phyloP scores from a whole-genome alignment of 441 rosid species.

The Geranium incanum region DNA sequence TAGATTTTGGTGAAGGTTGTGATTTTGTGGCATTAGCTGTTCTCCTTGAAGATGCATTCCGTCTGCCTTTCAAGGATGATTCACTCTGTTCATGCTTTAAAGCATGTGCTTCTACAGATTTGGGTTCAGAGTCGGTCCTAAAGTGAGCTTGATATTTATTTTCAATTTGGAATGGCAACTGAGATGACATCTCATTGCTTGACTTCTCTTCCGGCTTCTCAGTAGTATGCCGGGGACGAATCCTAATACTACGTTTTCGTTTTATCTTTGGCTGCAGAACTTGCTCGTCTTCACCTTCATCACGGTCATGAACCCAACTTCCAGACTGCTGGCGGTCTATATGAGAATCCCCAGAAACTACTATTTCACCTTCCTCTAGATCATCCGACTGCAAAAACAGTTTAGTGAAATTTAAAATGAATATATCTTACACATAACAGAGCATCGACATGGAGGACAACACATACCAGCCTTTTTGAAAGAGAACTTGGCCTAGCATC shows the following conservation, averaged over 20 bases:
- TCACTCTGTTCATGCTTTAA: constrained; percentile 66
- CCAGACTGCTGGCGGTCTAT: constrained; percentile 85
- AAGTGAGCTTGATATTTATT: constrained; percentile 58
- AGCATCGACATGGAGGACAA: constrained; percentile 22
- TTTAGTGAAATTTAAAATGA: constrained; percentile 19
- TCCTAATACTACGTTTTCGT: constrained; percentile 86
- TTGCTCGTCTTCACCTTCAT: constrained; percentile 96
- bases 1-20: constrained; percentile 59
- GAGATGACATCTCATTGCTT: constrained; percentile 38
- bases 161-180: constrained; percentile 45
- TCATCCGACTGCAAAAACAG: constrained; percentile 67
- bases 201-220: constrained; percentile 61
- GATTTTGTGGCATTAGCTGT: constrained; percentile 59
- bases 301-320: constrained; percentile 92
- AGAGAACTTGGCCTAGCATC: constrained; percentile 85
- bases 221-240: constrained; percentile 73
- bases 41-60: constrained; percentile 63
- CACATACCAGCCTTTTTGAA: constrained; percentile 69
- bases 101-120: constrained; percentile 37
- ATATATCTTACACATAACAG: constrained; percentile 18
- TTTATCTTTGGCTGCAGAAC: constrained; percentile 94
- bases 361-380: constrained; percentile 97
- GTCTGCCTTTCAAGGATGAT: constrained; percentile 47
- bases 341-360: constrained; percentile 86
- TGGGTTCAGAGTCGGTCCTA: constrained; percentile 50